Evolutionary conservation across 306 rosid genomes (phyloP).

Genomic region (Ormosia semicastrata): DNA sequence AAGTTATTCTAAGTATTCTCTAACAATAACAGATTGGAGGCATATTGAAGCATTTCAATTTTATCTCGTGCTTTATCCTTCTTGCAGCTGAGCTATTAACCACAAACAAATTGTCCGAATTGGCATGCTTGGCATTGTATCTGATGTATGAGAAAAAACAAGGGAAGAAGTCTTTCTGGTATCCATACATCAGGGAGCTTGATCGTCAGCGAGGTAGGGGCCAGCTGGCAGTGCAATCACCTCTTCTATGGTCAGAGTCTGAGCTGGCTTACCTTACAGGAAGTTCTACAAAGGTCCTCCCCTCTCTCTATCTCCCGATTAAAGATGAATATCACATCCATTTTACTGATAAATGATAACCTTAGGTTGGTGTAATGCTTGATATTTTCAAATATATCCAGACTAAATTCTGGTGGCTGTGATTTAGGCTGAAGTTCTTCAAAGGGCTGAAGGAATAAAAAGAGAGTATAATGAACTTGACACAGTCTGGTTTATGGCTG

Average conservation of each 20-base stretch:
- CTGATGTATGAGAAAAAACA: conserved; percentile 99
- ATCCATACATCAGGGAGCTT: conserved; percentile 86
- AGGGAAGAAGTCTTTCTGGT: conserved; percentile 97
- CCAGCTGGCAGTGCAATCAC: conserved; percentile 88
- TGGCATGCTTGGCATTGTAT: conserved; percentile 98
- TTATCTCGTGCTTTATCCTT: conserved; percentile 28
- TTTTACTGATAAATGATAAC: neutral
- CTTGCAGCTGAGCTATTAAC: conserved; percentile 90
- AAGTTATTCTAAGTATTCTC: too few species aligned
- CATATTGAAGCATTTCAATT: neutral
- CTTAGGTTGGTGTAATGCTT: conserved; percentile 26
- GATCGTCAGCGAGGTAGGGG: conserved; percentile 98
- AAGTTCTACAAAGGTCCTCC: conserved; percentile 78
- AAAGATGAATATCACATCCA: conserved; percentile 1
- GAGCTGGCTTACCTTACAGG: conserved; percentile 86
- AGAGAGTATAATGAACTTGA: conserved; percentile 96
- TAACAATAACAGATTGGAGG: neutral
- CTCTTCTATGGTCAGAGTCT: conserved; percentile 89
- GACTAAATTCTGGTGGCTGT: conserved; percentile 32
- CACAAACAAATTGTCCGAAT: conserved; percentile 89
- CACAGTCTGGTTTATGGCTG: conserved; percentile 99
- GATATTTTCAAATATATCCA: conserved; percentile 14
- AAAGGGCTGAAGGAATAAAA: conserved; percentile 87
- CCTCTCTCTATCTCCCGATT: neutral
- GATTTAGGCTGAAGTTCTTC: conserved; percentile 72